Evolutionary conservation across 2,329 filamentous ascomycete genomes (phyloP), one percentile per base, ranked within the genome.

Genomic region (Gyromitra esculenta): DNA sequence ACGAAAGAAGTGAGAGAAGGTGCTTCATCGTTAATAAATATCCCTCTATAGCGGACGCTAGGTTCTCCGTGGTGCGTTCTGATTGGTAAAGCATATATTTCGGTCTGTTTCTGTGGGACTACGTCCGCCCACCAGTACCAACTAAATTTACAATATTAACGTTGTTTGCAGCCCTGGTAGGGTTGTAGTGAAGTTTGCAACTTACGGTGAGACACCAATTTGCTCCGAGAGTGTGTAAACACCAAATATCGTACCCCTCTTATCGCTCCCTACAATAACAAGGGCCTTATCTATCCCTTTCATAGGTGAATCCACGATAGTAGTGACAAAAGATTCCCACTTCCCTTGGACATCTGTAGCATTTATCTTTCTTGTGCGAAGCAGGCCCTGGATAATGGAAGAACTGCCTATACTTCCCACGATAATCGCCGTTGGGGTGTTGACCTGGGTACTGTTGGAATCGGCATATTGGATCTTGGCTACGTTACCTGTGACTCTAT

Each of bases 151-250:
- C 2, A 21, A 39, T 21, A 65, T 73, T 57, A 64, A 31, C 11
- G 1, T 8, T 25, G 2, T 59, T 21, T n/a, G 3, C 21, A 15
- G 5, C n/a, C n/a, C 18, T 8, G 13, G 9, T 21, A 1, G 18
- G 18, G 18, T 21, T 21, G 18, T 21, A 1, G 1, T 48, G 31
- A 8, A 7, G 18, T 18, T 5, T 2, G 13, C 15, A 37, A 66
- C 60, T 65, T 43, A 73, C 69, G 89, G 90, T 39, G 88, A 91
- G 13, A 92, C 90, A 31, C 91, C 91, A 73, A 92, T 91, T 82
- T 92, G 90, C 82, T 92, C 90, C 25, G 89, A 91, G 62, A 92
- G 83, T 78, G 90, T 90, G 83, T 92, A 92, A 15, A 91, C 84
- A 8, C 91, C 91, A 80, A 87, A 93, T 71, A 93, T 91, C 0